Evolutionary conservation across 805 yeast genomes (phyloP).

Genomic region (Zygotorulaspora florentina): DNA sequence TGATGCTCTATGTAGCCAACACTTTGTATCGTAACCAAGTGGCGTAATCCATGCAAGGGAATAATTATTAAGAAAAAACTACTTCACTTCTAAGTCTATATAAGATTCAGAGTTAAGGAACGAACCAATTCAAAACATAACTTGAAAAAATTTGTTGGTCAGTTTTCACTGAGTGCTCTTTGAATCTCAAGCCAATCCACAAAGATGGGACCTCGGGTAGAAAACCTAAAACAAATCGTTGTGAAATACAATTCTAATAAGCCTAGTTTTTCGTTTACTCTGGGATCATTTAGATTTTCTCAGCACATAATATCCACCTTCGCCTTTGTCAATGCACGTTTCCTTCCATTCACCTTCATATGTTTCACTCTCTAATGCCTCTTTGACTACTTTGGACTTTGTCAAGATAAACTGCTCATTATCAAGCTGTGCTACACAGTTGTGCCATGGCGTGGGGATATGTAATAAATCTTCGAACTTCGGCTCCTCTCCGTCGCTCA

Average conservation of each 20-base stretch:
- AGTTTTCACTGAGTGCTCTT: too few species aligned
- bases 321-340: constrained; percentile 30
- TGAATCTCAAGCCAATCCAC: too few species aligned
- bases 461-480: constrained; percentile 50
- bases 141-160: too few species aligned
- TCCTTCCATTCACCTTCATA: constrained; percentile 38
- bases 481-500: constrained; percentile 41
- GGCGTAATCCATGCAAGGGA: too few species aligned
- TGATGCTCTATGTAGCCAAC: too few species aligned
- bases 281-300: constrained; percentile 1
- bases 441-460: constrained; percentile 68
- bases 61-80: too few species aligned
- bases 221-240: too few species aligned
- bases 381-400: constrained; percentile 36
- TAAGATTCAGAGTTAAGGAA: too few species aligned
- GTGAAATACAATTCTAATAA: background rate
- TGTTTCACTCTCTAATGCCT: constrained; percentile 36
- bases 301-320: constrained; percentile 34
- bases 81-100: too few species aligned
- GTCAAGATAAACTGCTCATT: constrained; percentile 37
- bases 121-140: too few species aligned
- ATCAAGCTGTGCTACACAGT: constrained; percentile 42
- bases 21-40: too few species aligned
- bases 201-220: too few species aligned
- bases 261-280: background rate